phyloP scores from a whole-genome alignment of 495 filamentous ascomycete species.

The Lichenothelia convexa region DNA sequence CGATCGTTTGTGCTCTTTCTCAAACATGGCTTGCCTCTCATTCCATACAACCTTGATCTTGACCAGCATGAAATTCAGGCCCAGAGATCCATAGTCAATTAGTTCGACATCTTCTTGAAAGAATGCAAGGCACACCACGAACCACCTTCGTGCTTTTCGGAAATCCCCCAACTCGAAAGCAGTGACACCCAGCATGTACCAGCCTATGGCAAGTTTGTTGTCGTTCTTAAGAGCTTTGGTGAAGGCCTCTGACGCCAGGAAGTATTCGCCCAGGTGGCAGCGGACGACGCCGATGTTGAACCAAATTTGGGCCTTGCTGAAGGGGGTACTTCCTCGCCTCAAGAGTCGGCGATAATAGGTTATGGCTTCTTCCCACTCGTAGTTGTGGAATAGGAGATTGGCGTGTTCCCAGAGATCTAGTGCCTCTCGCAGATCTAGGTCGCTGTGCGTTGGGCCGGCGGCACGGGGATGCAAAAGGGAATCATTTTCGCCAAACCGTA shows the following conservation, averaged over 20 bases:
- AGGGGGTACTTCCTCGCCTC: neutral
- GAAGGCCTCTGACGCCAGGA: neutral
- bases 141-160: neutral
- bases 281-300: neutral
- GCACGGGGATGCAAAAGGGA: no score
- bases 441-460: neutral
- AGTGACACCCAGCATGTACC: neutral
- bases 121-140: neutral
- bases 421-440: neutral
- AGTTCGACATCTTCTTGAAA: neutral
- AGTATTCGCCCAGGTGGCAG: neutral
- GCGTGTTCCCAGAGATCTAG: constrained; percentile 14
- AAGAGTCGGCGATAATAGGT: neutral
- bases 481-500: no score
- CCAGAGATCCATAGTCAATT: neutral
- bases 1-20: neutral
- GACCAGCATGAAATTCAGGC: neutral
- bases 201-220: neutral
- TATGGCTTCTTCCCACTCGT: constrained; percentile 9
- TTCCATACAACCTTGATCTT: neutral
- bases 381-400: constrained; percentile 8
- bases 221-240: neutral
- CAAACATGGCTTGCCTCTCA: neutral
- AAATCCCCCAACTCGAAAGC: neutral
- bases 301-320: neutral